A percentile compares a stretch with the other conserved stretches of the same genome.
phyloP scores from a whole-genome alignment of 1,284 basidiomycete genomes.

The Ceraceosorus bombacis region DNA sequence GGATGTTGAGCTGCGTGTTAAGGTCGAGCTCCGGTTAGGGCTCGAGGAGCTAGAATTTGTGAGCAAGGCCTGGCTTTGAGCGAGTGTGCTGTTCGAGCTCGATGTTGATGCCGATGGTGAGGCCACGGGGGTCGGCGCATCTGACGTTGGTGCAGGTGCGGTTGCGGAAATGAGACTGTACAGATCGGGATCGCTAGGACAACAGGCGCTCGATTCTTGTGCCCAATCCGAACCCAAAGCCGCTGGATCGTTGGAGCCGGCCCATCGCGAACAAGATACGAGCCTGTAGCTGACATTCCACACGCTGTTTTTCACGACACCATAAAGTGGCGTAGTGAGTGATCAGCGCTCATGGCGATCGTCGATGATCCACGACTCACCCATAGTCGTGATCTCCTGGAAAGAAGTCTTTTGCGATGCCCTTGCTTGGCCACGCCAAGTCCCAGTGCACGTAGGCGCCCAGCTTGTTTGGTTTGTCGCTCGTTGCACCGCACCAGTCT shows the following conservation, averaged over 20 bases:
- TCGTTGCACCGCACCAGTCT: constrained; percentile 10
- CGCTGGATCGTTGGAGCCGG: constrained; percentile 22
- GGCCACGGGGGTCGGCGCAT: background rate
- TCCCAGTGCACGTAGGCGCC: constrained; percentile 36
- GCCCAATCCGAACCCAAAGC: constrained; percentile 34
- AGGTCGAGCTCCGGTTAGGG: background rate
- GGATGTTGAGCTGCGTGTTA: background rate
- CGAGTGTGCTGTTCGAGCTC: background rate
- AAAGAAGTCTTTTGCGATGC: constrained; percentile 27
- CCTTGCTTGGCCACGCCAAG: constrained; percentile 34
- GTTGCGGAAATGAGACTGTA: constrained; percentile 2
- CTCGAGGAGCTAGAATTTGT: background rate
- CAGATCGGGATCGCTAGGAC: constrained; percentile 23
- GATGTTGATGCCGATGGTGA: constrained; percentile 1
- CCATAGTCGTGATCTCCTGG: constrained; percentile 35
- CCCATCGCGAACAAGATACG: constrained; percentile 29
- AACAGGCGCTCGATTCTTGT: constrained; percentile 30
- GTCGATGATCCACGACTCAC: background rate
- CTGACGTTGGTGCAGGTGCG: background rate
- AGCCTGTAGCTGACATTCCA: constrained; percentile 30
- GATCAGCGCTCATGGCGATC: no score
- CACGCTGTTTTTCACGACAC: background rate
- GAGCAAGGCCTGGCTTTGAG: background rate
- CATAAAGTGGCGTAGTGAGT: no score
- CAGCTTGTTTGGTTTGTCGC: constrained; percentile 19